phyloP scores from a whole-genome alignment of 2,329 filamentous ascomycete species.

The Microcyclosporella mali region DNA sequence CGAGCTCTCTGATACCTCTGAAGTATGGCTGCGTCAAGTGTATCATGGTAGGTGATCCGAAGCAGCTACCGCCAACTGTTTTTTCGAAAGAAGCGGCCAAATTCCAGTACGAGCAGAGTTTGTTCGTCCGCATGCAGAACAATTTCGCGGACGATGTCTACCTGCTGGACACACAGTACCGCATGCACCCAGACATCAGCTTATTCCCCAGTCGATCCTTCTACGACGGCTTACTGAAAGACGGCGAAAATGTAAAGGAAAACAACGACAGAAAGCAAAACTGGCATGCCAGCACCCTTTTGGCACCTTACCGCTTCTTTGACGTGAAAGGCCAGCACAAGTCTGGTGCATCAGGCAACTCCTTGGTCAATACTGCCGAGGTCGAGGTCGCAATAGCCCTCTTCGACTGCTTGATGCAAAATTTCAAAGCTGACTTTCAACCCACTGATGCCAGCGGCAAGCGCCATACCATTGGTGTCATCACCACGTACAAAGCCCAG shows the following conservation, averaged over 20 bases:
- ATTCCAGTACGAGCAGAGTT: slow-evolving; percentile 93
- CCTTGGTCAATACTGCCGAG: slow-evolving; percentile 82
- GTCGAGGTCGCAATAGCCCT: slow-evolving; percentile 79
- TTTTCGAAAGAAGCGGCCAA: slow-evolving; percentile 86
- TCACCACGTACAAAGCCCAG: slow-evolving; percentile 96
- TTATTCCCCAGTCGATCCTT: slow-evolving; percentile 83
- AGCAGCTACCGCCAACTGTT: slow-evolving; percentile 92
- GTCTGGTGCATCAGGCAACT: slow-evolving; percentile 75
- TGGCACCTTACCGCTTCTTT: slow-evolving; percentile 94
- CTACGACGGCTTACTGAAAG: slow-evolving; percentile 80
- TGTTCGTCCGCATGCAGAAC: slow-evolving; percentile 97
- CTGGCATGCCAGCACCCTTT: slow-evolving; percentile 76
- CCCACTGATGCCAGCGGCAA: slow-evolving; percentile 56
- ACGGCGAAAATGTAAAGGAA: slow-evolving; percentile 56
- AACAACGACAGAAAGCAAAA: slow-evolving; percentile 70
- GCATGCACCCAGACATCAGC: slow-evolving; percentile 98
- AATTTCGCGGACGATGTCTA: slow-evolving; percentile 86
- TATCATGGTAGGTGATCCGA: slow-evolving; percentile 94
- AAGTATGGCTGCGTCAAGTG: slow-evolving; percentile 98
- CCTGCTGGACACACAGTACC: slow-evolving; percentile 94
- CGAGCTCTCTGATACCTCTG: slow-evolving; percentile 90
- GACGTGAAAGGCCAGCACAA: slow-evolving; percentile 86
- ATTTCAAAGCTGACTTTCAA: slow-evolving; percentile 47
- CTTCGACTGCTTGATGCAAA: slow-evolving; percentile 69
- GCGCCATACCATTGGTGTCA: slow-evolving; percentile 80